These are phyloP conservation scores for Rhizoclosmatium hyalinum DNA, from an alignment of 371 early-diverging fungal genomes.

Conservation along the genomic window DNA sequence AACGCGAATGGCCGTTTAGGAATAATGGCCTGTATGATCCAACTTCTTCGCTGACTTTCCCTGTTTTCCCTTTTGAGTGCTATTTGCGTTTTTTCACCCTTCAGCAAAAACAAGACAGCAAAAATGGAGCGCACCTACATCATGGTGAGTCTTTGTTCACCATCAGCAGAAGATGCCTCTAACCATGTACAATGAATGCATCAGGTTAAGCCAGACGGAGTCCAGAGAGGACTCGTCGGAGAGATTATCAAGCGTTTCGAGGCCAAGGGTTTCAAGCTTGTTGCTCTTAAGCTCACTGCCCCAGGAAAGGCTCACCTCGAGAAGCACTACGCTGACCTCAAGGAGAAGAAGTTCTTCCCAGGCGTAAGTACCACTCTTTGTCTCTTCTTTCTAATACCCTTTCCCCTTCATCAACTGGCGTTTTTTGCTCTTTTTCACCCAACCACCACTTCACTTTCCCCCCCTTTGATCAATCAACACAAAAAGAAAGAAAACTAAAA, in stretches of 20 bases:
- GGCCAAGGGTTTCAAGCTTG: constrained; percentile 71
- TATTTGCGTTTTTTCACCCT: no score
- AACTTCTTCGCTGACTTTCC: no score
- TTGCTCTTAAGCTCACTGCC: constrained; percentile 80
- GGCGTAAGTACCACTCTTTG: constrained; percentile 40
- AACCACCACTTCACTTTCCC: neutral
- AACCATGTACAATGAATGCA: constrained; percentile 37
- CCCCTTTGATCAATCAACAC: neutral
- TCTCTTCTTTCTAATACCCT: neutral
- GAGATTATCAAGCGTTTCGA: constrained; percentile 72
- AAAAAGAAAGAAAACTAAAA: neutral
- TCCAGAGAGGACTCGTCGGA: constrained; percentile 62
- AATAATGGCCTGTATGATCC: no score
- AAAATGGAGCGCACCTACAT: constrained; percentile 9
- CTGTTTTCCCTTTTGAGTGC: no score
- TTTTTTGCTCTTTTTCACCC: neutral
- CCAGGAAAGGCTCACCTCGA: constrained; percentile 76
- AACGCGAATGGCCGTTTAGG: no score
- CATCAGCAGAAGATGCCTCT: neutral
- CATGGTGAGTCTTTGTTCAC: no score
- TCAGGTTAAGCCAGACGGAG: constrained; percentile 57
- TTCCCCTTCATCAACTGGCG: no score
- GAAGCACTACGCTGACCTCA: constrained; percentile 97
- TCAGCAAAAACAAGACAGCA: neutral
- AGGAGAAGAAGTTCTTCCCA: constrained; percentile 95